Evolutionary conservation across 2,329 filamentous ascomycete species (phyloP), one percentile per base, ranked within the genome.

Genomic region (Ophiostoma ips): DNA sequence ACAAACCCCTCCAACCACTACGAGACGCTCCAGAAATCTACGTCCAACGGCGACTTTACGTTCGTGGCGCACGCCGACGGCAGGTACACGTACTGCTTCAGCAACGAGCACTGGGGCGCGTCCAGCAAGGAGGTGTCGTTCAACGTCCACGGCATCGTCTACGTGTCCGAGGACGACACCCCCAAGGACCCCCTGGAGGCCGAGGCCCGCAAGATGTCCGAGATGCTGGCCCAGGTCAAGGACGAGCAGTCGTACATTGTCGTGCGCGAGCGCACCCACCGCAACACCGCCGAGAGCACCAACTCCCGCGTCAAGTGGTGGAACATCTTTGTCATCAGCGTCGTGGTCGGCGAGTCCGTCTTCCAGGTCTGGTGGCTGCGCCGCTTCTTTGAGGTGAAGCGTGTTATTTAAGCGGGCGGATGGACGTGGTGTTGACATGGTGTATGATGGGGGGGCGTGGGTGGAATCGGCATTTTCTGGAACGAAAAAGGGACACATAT

Each of bases 281-380:
- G 92, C 65, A 98, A 98, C 72, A 98, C 92, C 10, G 92, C 92
- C 56, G 92, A 98, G 73, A 95, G 89, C 76, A 98, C 92, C 62
- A 98, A 98, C 68, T 78, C 81, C 59, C 79, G 92, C 58, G 92
- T 98, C 65, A 98, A 98, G 75, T 98, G 92, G 92, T 98, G 92
- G 92, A 95, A 92, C 68, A 77, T 96, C 60, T 96, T 96, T 68
- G 89, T 98, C 69, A 80, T 98, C 57, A 77, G 80, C 51, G 81
- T 96, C 47, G 77, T 98, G 55, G 75, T 94, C 57, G 88, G 84
- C 61, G 87, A 96, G 72, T 92, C 88, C 54, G 72, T 95, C 58
- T 98, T 98, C 75, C 92, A 98, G 72, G 90, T 98, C 57, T 98
- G 92, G 90, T 98, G 92, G 89, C 69, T 98, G 65, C 92, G 94